Evolutionary conservation across 2,329 filamentous ascomycete species (phyloP), one percentile per base, ranked within the genome.

Genomic region (Cyphellophora europaea): DNA sequence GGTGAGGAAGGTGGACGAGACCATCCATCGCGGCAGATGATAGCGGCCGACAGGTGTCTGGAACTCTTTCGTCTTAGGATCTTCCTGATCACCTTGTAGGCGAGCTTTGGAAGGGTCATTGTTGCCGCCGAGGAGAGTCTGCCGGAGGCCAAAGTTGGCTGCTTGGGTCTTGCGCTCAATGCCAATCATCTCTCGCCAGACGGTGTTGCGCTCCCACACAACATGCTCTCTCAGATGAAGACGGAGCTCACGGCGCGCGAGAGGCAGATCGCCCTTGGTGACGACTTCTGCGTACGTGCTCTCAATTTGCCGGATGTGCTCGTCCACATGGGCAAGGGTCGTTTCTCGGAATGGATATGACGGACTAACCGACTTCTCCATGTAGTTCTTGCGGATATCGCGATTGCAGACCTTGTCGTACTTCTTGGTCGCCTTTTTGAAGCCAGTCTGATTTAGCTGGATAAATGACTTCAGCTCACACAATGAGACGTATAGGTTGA

Each of bases 181-280:
- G 35, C 89, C 91, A 55, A 98, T 98, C 76, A 98, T 91, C 51
- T 98, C 91, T 62, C 93, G 72, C 91, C 91, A 98, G 12, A 98
- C 91, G 0, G 91, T 98, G 55, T 98, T 98, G 38, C 91, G 76
- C 58, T 98, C 93, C 93, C 91, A 98, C 1, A 96, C 89, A 13
- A 98, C 88, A 57, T 98, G 91, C 61, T 98, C 93, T 38, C 91
- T 72, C 16, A 98, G 71, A 53, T 98, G 88, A 18, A 94, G 75
- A 35, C 91, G 76, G 38, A 98, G 68, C 54, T 96, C 91, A 48
- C 84, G 80, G 51, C 79, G 84, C 4, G 91, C 88, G 10, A 82
- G 64, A 5, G 72, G 67, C 3, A 82, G 61, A 52, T 98, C 85
- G 18, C 87, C 87, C 27, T 80, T 75, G 0, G 87, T 93, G 36